Base-by-base conservation (phyloP, 108 stramenopile genomes). In the Fragilariopsis cylindrus region DNA sequence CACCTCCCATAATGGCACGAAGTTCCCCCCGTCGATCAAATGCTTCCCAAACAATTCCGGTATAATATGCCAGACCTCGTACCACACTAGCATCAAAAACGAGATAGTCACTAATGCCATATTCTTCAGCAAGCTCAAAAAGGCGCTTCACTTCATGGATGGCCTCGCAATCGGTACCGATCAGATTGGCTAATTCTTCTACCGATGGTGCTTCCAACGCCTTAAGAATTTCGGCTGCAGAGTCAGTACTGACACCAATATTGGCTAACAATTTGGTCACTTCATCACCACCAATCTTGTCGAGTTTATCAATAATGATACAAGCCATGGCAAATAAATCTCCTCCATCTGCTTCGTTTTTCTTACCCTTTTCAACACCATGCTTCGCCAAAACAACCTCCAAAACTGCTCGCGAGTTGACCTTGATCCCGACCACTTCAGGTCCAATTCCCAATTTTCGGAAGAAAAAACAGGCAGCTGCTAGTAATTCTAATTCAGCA, bases 271-370 rank as follows among this genome's bases (percentile, higher is more conserved):
- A 88, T 42, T 76, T 87, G 69, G 88, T 88, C 47, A 98, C 92
- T 40, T 92, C 95, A 47, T 88, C 88, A 5, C 95, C 72, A 54
- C 93, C 95, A 66, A 97, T 88, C 91, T 99, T 99, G 71, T 99
- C 98, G 6, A 99, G 84, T 83, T 99, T 99, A 81, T 99, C 98
- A 45, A 99, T 94, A 73, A 99, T 87, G 50, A 99, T 96, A 83
- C 97, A 98, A 5, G 96, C 90, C 16, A 90, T 90, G 12, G 96
- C 96, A 85, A 96, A 97, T 48, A 93, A 91, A 19, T 95, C 93
- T 65, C 90, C 92, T 9, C 76, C 75, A 13, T 78, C 74, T 1
- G 43, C 60, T 48, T 70, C 69, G 43, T 41, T 43, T 40, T 71
- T 76, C 40, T 72, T 50, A 5, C 72, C 74, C 73, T 84, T 84